Percentiles rank a stretch among this genome's conserved stretches.
Evolutionary conservation across 169 alveolate genomes (phyloP).

Genomic region (Babesia sp.): DNA sequence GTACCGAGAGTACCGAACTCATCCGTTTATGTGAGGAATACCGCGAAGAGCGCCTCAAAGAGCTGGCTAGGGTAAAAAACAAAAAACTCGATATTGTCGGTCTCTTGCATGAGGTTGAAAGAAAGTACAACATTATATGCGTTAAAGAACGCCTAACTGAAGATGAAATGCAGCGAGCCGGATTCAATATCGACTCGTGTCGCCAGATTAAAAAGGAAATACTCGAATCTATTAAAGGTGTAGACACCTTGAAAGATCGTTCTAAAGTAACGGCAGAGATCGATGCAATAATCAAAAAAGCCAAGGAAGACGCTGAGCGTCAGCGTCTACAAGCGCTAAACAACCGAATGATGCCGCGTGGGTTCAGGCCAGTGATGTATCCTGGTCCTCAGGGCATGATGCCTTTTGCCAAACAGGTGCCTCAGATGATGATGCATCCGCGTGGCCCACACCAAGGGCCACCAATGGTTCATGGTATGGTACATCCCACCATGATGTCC

Average conservation of each 20-base stretch:
- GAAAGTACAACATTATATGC: constrained; percentile 57
- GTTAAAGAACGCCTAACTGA: constrained; percentile 27
- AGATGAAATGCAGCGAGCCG: constrained; percentile 31
- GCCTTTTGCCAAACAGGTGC: not conserved
- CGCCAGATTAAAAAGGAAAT: constrained; percentile 57
- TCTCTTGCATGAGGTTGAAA: constrained; percentile 60
- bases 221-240: constrained; percentile 33
- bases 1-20: constrained; percentile 15
- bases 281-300: constrained; percentile 27
- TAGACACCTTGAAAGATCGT: constrained; percentile 48
- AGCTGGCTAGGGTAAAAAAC: constrained; percentile 31
- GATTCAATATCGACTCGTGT: constrained; percentile 46
- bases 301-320: constrained; percentile 21
- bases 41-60: constrained; percentile 66
- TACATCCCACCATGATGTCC: not conserved
- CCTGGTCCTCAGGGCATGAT: not conserved
- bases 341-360: constrained; percentile 1
- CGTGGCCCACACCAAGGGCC: not conserved
- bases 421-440: not conserved
- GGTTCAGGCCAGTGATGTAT: not conserved
- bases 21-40: constrained; percentile 34
- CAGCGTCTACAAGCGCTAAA: not conserved
- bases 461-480: not conserved
- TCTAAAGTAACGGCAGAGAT: constrained; percentile 54
- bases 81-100: constrained; percentile 52